Evolutionary conservation across 805 yeast species (phyloP).

Genomic region (Nakazawaea wickerhamii): DNA sequence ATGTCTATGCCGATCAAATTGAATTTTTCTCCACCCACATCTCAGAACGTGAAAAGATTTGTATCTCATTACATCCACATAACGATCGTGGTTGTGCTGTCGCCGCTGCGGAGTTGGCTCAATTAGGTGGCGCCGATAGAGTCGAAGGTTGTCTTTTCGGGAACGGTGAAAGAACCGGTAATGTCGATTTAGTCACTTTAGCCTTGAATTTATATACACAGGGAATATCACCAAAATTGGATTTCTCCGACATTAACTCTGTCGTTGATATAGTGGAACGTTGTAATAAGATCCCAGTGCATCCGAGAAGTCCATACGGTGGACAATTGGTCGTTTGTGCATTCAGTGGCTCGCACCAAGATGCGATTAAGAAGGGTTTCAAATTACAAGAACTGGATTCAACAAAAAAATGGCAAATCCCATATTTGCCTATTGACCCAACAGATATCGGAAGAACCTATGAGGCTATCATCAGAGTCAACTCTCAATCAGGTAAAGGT

Average conservation of each 20-base stretch:
- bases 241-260: slow-evolving; percentile 61
- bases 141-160: slow-evolving; percentile 84
- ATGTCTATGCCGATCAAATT: slow-evolving; percentile 79
- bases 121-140: slow-evolving; percentile 82
- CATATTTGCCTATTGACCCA: slow-evolving; percentile 82
- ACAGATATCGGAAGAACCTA: slow-evolving; percentile 82
- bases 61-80: slow-evolving; percentile 77
- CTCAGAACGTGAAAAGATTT: slow-evolving; percentile 60
- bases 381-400: slow-evolving; percentile 37
- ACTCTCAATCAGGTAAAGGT: slow-evolving; percentile 85
- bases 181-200: slow-evolving; percentile 74
- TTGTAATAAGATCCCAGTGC: slow-evolving; percentile 77
- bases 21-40: slow-evolving; percentile 64
- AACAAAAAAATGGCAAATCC: slow-evolving; percentile 58
- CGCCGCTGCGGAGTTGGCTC: slow-evolving; percentile 83
- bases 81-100: slow-evolving; percentile 86
- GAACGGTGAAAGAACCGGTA: slow-evolving; percentile 85
- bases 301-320: slow-evolving; percentile 76
- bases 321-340: slow-evolving; percentile 82
- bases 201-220: slow-evolving; percentile 77
- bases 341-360: slow-evolving; percentile 83
- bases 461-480: slow-evolving; percentile 87
- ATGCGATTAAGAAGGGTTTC: slow-evolving; percentile 83
- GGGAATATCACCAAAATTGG: slow-evolving; percentile 66
- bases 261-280: slow-evolving; percentile 70